phyloP scores from a whole-genome alignment of 179 eudicot species.

The Silene vulgaris region DNA sequence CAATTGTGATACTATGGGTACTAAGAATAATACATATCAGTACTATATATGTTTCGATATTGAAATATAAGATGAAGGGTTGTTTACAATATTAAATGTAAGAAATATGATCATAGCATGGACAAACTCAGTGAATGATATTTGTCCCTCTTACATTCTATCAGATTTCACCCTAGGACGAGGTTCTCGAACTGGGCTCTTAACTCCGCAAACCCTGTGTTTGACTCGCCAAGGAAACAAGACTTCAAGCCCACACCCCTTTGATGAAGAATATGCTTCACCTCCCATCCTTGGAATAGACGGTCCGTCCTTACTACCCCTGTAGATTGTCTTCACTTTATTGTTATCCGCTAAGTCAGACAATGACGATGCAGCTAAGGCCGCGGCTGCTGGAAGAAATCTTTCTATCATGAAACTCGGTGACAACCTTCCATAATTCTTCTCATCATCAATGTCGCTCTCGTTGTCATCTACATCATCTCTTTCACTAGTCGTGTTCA shows the following conservation, averaged over 20 bases:
- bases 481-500: constrained; percentile 13
- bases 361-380: constrained; percentile 39
- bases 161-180: constrained; percentile 24
- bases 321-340: neutral
- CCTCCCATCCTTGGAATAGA: constrained; percentile 18
- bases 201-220: constrained; percentile 27
- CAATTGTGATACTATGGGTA: no score
- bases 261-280: constrained; percentile 18
- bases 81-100: no score
- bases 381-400: constrained; percentile 43
- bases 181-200: constrained; percentile 32
- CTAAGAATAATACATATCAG: no score
- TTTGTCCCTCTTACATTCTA: no score
- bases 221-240: constrained; percentile 43
- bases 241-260: constrained; percentile 38
- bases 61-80: no score
- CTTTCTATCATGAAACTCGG: constrained; percentile 39
- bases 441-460: constrained; percentile 9
- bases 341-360: constrained; percentile 21
- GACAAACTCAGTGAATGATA: neutral
- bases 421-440: constrained; percentile 16
- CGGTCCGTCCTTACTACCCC: constrained; percentile 20
- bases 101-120: no score
- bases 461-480: constrained; percentile 16
- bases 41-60: no score